Evolutionary conservation across 1,139 yeast species (phyloP).

Genomic region (Magnusiomyces clavatus): DNA sequence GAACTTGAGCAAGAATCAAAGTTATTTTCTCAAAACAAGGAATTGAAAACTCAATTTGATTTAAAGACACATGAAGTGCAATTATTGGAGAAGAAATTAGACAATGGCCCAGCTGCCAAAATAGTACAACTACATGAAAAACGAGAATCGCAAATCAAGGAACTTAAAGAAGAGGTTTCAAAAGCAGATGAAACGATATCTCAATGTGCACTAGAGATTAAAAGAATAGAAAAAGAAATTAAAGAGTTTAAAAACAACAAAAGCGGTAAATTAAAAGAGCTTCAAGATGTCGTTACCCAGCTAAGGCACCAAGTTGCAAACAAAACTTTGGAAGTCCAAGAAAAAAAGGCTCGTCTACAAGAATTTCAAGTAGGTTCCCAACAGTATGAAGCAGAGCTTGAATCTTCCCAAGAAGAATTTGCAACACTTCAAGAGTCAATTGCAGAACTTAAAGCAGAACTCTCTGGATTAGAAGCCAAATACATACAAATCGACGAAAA

Average conservation of each 20-base stretch:
- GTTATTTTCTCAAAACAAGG: conserved; percentile 46
- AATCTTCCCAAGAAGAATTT: conserved; percentile 38
- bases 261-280: conserved; percentile 65
- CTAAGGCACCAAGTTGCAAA: conserved; percentile 20
- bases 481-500: conserved; percentile 29
- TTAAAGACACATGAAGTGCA: conserved; percentile 61
- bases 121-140: conserved; percentile 45
- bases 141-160: conserved; percentile 43
- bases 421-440: conserved; percentile 33
- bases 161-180: conserved; percentile 37
- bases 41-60: conserved; percentile 57
- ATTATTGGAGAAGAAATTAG: conserved; percentile 52
- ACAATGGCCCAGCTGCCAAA: conserved; percentile 50
- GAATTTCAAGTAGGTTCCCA: conserved; percentile 66
- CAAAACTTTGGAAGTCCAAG: conserved; percentile 40
- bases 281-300: conserved; percentile 34
- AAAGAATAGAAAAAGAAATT: conserved; percentile 64
- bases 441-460: conserved; percentile 36
- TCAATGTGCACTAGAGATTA: conserved; percentile 39
- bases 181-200: conserved; percentile 31
- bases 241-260: conserved; percentile 74
- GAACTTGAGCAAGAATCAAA: conserved; percentile 42
- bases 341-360: conserved; percentile 51
- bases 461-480: conserved; percentile 28
- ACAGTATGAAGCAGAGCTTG: conserved; percentile 53